Conservation (phyloP, 2,329 filamentous ascomycete genomes). For the Westerdykella ornata region DNA sequence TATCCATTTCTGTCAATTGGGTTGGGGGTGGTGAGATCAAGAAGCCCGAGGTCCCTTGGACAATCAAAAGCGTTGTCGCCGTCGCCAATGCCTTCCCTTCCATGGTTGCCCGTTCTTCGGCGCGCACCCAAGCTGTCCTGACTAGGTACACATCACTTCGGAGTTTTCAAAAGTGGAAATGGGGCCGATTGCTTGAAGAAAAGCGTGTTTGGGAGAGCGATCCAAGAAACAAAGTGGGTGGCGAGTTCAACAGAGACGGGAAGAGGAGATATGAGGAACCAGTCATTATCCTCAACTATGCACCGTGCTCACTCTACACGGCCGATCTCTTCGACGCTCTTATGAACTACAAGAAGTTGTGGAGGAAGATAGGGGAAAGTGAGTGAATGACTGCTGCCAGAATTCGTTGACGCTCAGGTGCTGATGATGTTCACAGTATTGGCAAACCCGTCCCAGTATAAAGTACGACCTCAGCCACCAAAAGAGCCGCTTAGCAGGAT, state of each 20-base stretch:
- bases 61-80: constrained; percentile 24
- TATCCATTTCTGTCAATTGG: constrained; percentile 32
- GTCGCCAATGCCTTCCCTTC: constrained; percentile 32
- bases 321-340: constrained; percentile 28
- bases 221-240: constrained; percentile 12
- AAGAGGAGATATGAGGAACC: constrained; percentile 18
- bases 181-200: constrained; percentile 15
- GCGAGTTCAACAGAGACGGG: constrained; percentile 14
- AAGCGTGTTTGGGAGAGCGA: constrained; percentile 12
- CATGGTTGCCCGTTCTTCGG: constrained; percentile 27
- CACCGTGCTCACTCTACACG: constrained; percentile 29
- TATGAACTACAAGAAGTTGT: constrained; percentile 31
- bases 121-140: constrained; percentile 26
- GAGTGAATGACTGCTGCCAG: constrained; percentile 15
- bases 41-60: constrained; percentile 27
- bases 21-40: constrained; percentile 31
- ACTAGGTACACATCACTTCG: constrained; percentile 27
- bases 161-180: constrained; percentile 28
- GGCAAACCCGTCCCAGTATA: constrained; percentile 17
- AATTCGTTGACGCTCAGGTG: background rate
- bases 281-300: constrained; percentile 28
- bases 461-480: constrained; percentile 7
- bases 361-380: constrained; percentile 27
- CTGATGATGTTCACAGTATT: constrained; percentile 8
- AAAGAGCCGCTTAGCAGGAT: background rate